Base-by-base conservation (phyloP, 768 basidiomycete genomes). In the Lactifluus volemus region DNA sequence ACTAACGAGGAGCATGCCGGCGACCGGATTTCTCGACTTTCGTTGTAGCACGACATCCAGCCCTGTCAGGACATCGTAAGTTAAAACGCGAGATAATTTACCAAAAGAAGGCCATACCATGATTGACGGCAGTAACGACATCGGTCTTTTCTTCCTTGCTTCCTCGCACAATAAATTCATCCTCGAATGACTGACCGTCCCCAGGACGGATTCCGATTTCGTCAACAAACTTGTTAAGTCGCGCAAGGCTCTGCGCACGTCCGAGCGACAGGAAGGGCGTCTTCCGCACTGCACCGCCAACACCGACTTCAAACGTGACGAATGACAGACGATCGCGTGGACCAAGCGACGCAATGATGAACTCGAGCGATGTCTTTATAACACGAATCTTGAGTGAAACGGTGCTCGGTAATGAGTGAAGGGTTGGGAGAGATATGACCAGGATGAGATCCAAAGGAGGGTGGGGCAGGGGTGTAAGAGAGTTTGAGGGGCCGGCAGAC, bases 91-190 rank as follows among this genome's bases (percentile, higher is more conserved):
- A 3, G 56, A 50, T 63, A 57, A 1, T 17, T 58, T 12, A 15
- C 14, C 32, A 42, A 17, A 25, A 41, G 34, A 25, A 55, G n/a
- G 51, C 57, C 76, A 53, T 55, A 86, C 91, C 92, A 68, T 96
- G 88, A 71, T 99, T 99, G 59, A 98, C 92, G n/a, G 95, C 97
- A 11, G 95, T 96, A 25, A 98, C 93, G 17, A 99, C 96, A 72
- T 97, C 96, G 30, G 92, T 92, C 74, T 94, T 91, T 73, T 98
- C 95, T 17, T 98, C 95, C 70, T 87, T 87, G 60, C 84, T 84
- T 14, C 84, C 84, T 61, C 84, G 78, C 19, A 91, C 83, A 71
- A 87, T 72, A 65, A 83, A 83, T 61, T 81, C 80, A 65, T 85
- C 84, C 14, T 63, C 64, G 29, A 58, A 61, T 2, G 49, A 17